Evolutionary conservation across 257 asterid species (phyloP), one percentile per base, ranked within the genome.

Genomic region (Scutellaria galericulata): DNA sequence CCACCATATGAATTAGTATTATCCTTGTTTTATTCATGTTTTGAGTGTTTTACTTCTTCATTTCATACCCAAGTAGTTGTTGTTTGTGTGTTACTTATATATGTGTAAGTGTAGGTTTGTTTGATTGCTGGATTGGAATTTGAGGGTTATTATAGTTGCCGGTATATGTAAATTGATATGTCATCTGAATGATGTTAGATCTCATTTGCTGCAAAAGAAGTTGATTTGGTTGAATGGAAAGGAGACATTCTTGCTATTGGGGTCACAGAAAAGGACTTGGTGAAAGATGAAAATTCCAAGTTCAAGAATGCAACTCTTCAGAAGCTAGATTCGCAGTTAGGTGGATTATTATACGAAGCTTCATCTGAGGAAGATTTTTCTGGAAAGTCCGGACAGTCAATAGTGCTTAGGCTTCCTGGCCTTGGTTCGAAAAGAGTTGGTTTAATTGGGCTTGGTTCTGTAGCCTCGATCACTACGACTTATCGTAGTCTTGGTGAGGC

Each of bases 191-290:
- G 35, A 75, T 68, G 70, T 57, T 73, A 93, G 97, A 84, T 93
- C 78, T 85, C 94, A 39, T 85, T 93, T 86, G 80, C 88, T 64
- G 97, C 96, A 20, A 91, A 93, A 88, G 97, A 89, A 73, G 80
- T 84, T 79, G 96, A 91, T 88, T 68, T 89, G 80, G 87, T 81
- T 6, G 96, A 88, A 84, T 93, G 98, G 98, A 93, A 91, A 79
- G 98, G 98, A 22, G 98, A 91, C 80, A 82, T 93, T 55, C 90
- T 93, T 53, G 97, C 93, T 52, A 92, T 93, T 44, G 98, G 96
- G 20, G 93, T 88, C 60, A 86, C 96, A 0, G 98, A 89, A 80
- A 88, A 81, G 68, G 97, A 89, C 80, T 61, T 79, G 87, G 83
- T 74, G 7, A 87, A 84, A 79, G 98, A 95, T 50, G 97, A 85